Evolutionary conservation across 306 rosid species (phyloP).

Genomic region (Vicia villosa): DNA sequence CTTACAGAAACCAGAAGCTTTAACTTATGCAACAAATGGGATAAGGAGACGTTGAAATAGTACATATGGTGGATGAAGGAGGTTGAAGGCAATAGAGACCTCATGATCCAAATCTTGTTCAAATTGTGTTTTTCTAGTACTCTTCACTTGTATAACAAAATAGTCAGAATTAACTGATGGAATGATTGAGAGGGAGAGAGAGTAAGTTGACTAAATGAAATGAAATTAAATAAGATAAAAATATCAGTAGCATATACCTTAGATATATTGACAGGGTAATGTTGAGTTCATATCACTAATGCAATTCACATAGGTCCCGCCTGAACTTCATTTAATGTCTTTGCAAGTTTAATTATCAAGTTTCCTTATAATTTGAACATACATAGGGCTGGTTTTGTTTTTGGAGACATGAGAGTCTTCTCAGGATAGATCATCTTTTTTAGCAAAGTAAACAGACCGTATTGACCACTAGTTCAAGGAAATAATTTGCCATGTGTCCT

Average conservation of each 20-base stretch:
- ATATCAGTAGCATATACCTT: constrained; percentile 1
- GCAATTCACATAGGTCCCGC: background rate
- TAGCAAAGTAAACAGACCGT: background rate
- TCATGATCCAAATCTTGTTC: background rate
- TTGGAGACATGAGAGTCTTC: background rate
- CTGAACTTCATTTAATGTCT: background rate
- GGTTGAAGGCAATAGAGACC: background rate
- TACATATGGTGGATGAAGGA: background rate
- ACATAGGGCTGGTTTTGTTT: background rate
- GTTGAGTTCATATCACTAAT: background rate
- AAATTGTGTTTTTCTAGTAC: background rate
- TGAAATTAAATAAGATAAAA: background rate
- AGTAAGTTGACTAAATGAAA: background rate
- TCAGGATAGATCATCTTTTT: background rate
- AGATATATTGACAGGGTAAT: background rate
- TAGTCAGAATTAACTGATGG: background rate
- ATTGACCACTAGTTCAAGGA: constrained; percentile 1
- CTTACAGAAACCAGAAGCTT: background rate
- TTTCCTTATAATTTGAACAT: background rate
- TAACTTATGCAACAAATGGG: background rate
- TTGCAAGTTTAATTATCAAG: background rate
- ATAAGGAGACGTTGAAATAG: background rate
- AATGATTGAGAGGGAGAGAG: background rate
- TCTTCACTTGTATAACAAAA: background rate
- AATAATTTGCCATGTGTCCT: background rate